These are phyloP conservation scores for Krasilnikovozyma curviuscula DNA, from an alignment of 768 basidiomycete genomes.

Conservation along the genomic window DNA sequence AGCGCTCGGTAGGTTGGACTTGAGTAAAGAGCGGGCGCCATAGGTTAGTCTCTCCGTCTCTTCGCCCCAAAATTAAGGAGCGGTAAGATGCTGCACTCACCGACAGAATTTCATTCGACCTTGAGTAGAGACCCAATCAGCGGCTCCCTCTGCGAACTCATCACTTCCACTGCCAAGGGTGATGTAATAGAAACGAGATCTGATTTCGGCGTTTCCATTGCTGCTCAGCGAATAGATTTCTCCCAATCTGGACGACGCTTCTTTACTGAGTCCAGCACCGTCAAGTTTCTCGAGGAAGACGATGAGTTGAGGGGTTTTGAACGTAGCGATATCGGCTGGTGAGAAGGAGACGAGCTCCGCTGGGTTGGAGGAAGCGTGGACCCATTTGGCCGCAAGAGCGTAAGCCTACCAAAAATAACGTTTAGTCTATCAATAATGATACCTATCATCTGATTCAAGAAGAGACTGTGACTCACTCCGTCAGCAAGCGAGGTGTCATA, in stretches of 20 bases:
- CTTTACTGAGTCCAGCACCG: background rate
- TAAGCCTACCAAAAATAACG: slow-evolving; percentile 27
- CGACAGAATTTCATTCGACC: slow-evolving; percentile 27
- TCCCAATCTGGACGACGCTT: slow-evolving; percentile 2
- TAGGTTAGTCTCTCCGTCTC: background rate
- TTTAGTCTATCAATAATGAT: background rate
- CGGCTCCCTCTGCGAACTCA: slow-evolving; percentile 24
- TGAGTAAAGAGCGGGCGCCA: background rate
- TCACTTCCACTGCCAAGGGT: slow-evolving; percentile 15
- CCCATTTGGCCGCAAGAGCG: slow-evolving; percentile 54
- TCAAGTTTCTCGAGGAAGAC: slow-evolving; percentile 62
- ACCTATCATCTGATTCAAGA: background rate
- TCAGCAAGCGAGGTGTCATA: slow-evolving; percentile 56
- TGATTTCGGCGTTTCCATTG: slow-evolving; percentile 2
- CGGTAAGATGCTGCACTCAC: slow-evolving; percentile 1
- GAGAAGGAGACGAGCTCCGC: slow-evolving; percentile 37
- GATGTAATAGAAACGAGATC: slow-evolving; percentile 5
- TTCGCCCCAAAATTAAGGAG: background rate
- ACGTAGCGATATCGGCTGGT: slow-evolving; percentile 39
- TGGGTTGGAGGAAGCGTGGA: slow-evolving; percentile 35
- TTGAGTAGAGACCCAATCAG: slow-evolving; percentile 23
- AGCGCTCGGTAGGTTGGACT: slow-evolving; percentile 24
- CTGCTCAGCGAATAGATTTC: background rate
- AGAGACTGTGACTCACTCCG: slow-evolving; percentile 30
- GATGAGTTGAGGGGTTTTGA: slow-evolving; percentile 64